Percentiles rank a stretch among this genome's conserved stretches.
Evolutionary conservation across 1,284 basidiomycete genomes (phyloP).

Genomic region (Ceratobasidium papillatum): DNA sequence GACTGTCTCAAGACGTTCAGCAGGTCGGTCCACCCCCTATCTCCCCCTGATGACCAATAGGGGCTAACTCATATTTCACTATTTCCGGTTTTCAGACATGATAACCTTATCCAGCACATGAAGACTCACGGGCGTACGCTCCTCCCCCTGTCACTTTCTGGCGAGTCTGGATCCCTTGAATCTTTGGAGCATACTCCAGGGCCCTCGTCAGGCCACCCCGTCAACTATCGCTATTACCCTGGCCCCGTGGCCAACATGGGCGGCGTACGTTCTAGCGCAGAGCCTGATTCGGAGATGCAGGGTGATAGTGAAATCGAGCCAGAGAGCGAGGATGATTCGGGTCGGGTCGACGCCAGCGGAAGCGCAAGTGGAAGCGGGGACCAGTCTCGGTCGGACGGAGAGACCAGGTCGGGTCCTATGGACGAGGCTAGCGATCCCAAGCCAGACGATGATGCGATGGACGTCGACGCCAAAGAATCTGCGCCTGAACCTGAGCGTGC

Average conservation of each 20-base stretch:
- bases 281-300: slow-evolving; percentile 11
- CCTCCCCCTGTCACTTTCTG: not conserved
- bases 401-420: not conserved
- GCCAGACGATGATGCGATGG: slow-evolving; percentile 16
- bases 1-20: slow-evolving; percentile 48
- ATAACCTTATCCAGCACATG: slow-evolving; percentile 47
- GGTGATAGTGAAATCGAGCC: slow-evolving; percentile 21
- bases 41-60: slow-evolving; percentile 14
- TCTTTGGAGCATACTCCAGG: not conserved
- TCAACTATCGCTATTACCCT: slow-evolving; percentile 28
- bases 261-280: slow-evolving; percentile 11
- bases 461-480: not conserved
- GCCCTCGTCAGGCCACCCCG: too few species aligned
- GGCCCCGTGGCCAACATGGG: slow-evolving; percentile 15
- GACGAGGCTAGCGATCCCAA: not conserved
- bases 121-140: slow-evolving; percentile 36
- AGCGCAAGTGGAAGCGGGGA: not conserved
- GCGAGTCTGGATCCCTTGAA: not conserved
- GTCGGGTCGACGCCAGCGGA: not conserved
- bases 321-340: slow-evolving; percentile 29
- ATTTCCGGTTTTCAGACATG: slow-evolving; percentile 43
- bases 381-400: slow-evolving; percentile 1
- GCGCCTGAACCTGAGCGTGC: not conserved
- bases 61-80: slow-evolving; percentile 15
- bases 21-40: slow-evolving; percentile 38